Base-by-base conservation (phyloP, 2,329 filamentous ascomycete species). In the Aspergillus niger region DNA sequence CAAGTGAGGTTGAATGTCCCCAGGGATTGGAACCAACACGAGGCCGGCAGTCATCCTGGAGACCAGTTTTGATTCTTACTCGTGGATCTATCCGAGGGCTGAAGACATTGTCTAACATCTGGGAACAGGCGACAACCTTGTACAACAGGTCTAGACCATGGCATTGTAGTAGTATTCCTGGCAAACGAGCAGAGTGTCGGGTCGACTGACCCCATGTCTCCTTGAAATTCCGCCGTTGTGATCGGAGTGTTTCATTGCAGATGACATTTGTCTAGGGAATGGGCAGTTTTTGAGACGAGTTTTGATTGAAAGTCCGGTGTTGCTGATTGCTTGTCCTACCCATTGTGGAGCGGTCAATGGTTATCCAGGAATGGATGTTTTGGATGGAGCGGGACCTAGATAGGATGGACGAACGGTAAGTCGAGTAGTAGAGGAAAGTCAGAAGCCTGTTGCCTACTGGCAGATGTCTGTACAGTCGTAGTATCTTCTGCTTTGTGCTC, bases 161-260 rank as follows among this genome's bases (percentile, higher is more conserved):
- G 3, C 39, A 55, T 44, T 28, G 15, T 39, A 55, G 15, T 55
- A n/a, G 51, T 15, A 22, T n/a, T 32, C 8, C 17, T 32, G n/a
- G 39, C 11, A 36, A 32, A 47, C 8, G 8, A 30, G 17, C 30
- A 32, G 39, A 36, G 26, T 26, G 26, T 17, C 26, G 7, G 53
- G 53, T 55, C 53, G 53, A 55, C 53, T 55, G 53, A 55, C 41
- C 53, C 32, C 39, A 55, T 47, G 22, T 39, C 53, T 30, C 36
- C 53, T 47, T 55, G 53, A n/a, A 36, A 7, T 11, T 36, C 13
- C 17, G 26, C 53, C 26, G 32, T 47, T 39, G 15, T 26, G 41
- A 28, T 13, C 44, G 26, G 30, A 26, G 13, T 10, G 30, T 44
- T 30, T 13, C 53, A 43, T 55, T 44, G 39, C 41, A 55, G 26